Evolutionary conservation across 2,329 filamentous ascomycete species (phyloP), one percentile per base, ranked within the genome.

Genomic region (Cadophora sp.): DNA sequence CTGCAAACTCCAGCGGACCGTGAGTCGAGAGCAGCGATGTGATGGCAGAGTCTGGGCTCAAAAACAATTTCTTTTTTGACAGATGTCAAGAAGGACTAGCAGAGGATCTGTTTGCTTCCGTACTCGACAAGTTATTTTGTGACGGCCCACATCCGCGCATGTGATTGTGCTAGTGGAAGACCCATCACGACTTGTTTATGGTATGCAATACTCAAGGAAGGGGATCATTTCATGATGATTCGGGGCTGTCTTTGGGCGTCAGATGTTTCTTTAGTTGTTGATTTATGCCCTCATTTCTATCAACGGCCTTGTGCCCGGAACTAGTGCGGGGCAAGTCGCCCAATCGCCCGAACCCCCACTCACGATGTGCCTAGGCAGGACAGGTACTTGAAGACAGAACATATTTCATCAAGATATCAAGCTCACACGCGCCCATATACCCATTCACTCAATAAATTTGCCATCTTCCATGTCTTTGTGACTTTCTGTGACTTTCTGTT

Each of bases 271-370:
- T n/a, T 11, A 48, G 43, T 22, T 19, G 43, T 48, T 8, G 43
- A 22, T 22, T n/a, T 11, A n/a, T n/a, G 19, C 19, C 43, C 43
- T n/a, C 6, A n/a, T 6, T 46, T n/a, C 43, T 48, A 43, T 48
- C n/a, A 6, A 48, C 22, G 43, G 5, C 50, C 48, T 12, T 53
- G 8, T 55, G 51, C 26, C 51, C 51, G 51, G 51, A 22, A 22
- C 11, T 59, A 59, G 34, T 40, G 56, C 56, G 56, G 56, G 56
- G 56, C 56, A 40, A 48, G 34, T 26, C 12, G 22, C 27, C 51
- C 51, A 19, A 58, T 16, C 22, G 22, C n/a, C 31, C 55, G 31
- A 37, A 58, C 55, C 55, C 31, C 31, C 31, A 26, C 31, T 26
- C 56, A 22, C 34, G 31, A 48, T 19, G 14, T 48, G n/a, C 16